Evolutionary conservation across 129 eudicot species (phyloP), one percentile per base, ranked within the genome.

Genomic region (Pseudognaphalium luteoalbum): DNA sequence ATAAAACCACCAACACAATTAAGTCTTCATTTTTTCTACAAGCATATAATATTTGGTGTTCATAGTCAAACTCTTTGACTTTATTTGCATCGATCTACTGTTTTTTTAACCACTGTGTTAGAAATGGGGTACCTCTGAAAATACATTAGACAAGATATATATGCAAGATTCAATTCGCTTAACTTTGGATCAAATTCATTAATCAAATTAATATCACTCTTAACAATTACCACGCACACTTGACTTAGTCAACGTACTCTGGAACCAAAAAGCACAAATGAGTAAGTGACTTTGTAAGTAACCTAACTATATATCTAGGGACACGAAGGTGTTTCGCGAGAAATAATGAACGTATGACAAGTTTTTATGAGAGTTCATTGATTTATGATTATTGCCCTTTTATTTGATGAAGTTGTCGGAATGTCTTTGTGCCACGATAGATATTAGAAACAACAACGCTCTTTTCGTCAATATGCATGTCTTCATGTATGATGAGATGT

Each of bases 391-490:
- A 81, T 34, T 71, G 78, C 30, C 84, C 80, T 16, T 74, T 66
- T 35, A 80, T 67, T n/a, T 77, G 90, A 67, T 83, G 81, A 80
- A 73, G 28, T 77, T 83, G 87, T 19, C 73, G 78, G 60, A 86
- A 77, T 86, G 85, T 75, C 66, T 76, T 35, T 86, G 90, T 12
- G 85, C 87, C 5, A 78, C 76, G 16, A 37, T 35, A 70, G 16
- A 37, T 35, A 70, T 76, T 76, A 60, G 52, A 47, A 21, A 73
- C 72, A 71, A 42, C 71, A 11, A 16, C 72, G 0, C 33, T 16
- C 22, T 52, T 56, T 1, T 58, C 52, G 4, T 7, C 69, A 20
- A 22, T 16, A 60, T 14, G 3, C 19, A 12, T 28, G 22, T 35
- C 70, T 11, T 25, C 57, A 1, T 39, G 14, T 3, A 22, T 9